Evolutionary conservation across 805 yeast species (phyloP).

Genomic region (Wickerhamomyces tratensis): DNA sequence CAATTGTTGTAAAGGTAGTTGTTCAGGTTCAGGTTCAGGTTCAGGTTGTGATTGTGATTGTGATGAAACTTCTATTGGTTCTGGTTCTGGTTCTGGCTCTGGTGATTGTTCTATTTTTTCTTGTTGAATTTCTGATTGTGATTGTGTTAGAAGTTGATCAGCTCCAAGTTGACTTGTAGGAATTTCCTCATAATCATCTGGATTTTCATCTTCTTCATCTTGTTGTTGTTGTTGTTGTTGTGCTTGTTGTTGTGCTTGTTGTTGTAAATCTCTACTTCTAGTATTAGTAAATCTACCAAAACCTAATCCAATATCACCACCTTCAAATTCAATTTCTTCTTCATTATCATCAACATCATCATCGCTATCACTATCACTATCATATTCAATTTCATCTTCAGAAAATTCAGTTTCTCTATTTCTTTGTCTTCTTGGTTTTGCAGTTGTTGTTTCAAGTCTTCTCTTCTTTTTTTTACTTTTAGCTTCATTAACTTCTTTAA

Average conservation of each 20-base stretch:
- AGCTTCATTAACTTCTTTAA: constrained; percentile 56
- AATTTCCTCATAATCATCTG: too few relatives aligned
- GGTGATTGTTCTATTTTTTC: too few relatives aligned
- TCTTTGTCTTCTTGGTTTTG: constrained; percentile 1
- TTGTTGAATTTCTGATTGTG: too few relatives aligned
- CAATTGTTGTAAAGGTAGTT: too few relatives aligned
- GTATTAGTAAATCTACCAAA: too few relatives aligned
- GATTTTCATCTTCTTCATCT: too few relatives aligned
- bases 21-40: background rate
- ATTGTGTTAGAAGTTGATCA: too few relatives aligned
- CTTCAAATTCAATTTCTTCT: constrained; percentile 5
- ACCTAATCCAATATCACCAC: too few relatives aligned
- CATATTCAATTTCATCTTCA: constrained; percentile 7
- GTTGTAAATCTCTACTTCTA: too few relatives aligned
- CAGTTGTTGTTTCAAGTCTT: constrained; percentile 9
- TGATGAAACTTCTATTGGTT: background rate
- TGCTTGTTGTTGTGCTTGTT: constrained; percentile 1
- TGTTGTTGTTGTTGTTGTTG: constrained; percentile 12
- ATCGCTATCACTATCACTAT: constrained; percentile 17
- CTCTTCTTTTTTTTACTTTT: constrained; percentile 20
- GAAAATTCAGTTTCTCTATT: constrained; percentile 7
- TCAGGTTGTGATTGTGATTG: background rate
- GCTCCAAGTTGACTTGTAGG: too few relatives aligned
- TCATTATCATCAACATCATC: constrained; percentile 18
- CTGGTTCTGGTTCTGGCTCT: too few relatives aligned